Evolutionary conservation across 192 early-diverging fungal genomes (phyloP).

Genomic region (Coemansia sp.): DNA sequence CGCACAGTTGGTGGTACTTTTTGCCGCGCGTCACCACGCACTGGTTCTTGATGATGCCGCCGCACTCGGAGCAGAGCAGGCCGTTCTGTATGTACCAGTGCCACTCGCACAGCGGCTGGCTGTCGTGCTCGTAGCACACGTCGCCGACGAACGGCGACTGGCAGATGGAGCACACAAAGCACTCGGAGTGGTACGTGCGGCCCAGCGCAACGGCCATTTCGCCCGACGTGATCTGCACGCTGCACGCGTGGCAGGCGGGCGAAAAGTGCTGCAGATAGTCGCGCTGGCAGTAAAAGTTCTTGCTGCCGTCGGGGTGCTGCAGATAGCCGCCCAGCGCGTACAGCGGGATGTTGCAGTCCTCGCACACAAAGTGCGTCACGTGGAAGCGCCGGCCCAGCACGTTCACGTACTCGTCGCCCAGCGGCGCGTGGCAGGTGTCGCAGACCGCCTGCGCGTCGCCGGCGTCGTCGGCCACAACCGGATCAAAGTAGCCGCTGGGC

Average conservation of each 20-base stretch:
- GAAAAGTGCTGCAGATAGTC: slow-evolving; percentile 52
- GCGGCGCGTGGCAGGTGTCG: slow-evolving; percentile 23
- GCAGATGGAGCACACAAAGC: slow-evolving; percentile 53
- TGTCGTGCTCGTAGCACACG: slow-evolving; percentile 51
- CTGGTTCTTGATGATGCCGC: slow-evolving; percentile 49
- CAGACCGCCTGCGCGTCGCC: slow-evolving; percentile 12
- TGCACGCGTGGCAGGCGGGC: slow-evolving; percentile 47
- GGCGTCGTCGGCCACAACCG: background rate
- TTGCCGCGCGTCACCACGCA: slow-evolving; percentile 51
- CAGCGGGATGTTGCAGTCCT: slow-evolving; percentile 51
- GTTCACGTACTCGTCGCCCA: slow-evolving; percentile 51
- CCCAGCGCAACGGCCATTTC: slow-evolving; percentile 51
- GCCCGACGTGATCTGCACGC: slow-evolving; percentile 49
- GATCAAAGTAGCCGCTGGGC: slow-evolving; percentile 8
- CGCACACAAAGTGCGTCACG: slow-evolving; percentile 46
- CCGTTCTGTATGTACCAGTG: slow-evolving; percentile 54
- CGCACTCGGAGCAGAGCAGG: slow-evolving; percentile 47
- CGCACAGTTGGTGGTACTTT: slow-evolving; percentile 49
- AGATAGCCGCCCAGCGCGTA: slow-evolving; percentile 51
- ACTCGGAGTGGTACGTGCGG: slow-evolving; percentile 50
- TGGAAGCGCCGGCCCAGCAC: slow-evolving; percentile 46
- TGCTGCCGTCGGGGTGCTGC: slow-evolving; percentile 31
- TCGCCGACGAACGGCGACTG: slow-evolving; percentile 53
- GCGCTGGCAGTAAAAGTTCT: slow-evolving; percentile 51
- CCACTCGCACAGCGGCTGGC: slow-evolving; percentile 53